Base-by-base conservation (phyloP, 2,329 filamentous ascomycete genomes). In the Talaromyces atroroseus region DNA sequence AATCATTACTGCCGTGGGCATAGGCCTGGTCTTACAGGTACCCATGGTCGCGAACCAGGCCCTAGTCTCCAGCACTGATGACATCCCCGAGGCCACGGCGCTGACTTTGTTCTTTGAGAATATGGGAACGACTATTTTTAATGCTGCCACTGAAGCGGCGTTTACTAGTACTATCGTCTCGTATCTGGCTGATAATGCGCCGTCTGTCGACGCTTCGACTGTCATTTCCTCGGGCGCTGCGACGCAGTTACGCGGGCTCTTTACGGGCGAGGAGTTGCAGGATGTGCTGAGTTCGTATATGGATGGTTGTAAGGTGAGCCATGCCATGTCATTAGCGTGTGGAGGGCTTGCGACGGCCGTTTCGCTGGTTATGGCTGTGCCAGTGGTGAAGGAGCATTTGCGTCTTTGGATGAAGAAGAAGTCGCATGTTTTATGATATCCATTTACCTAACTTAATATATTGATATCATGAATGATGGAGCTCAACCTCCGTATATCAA, bases 1-100 rank as follows among this genome's bases (percentile, higher is more conserved):
- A 51, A 54, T 63, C 16, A 18, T 66, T 3, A 60, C 58, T 47
- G 54, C 54, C n/a, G 34, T 56, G 7, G 54, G 54, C 2, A 47
- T 56, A 6, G 54, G 54, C 2, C 38, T 56, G 3, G 54, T 49
- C 16, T 24, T 56, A 23, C 54, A 56, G 18, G 23, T 56, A 18
- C 54, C 54, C 7, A 56, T 56, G 54, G 23, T 56, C 34, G 54
- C 54, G 14, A 56, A 56, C 21, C 54, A 56, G 18, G 47, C 47
- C 14, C 48, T 56, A 3, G 47, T 56, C n/a, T n/a, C n/a, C 5
- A 42, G 42, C 18, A 40, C 20, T n/a, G 36, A 40, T n/a, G 54
- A 56, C 5, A 56, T 56, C 26, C 47, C 54, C 7, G 46, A 56
- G 29, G 54, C 54, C 3, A 56, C 54, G 16, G 47, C 54, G 1